Base-by-base conservation (phyloP, 2,329 filamentous ascomycete genomes). In the Hirsutella rhossiliensis region DNA sequence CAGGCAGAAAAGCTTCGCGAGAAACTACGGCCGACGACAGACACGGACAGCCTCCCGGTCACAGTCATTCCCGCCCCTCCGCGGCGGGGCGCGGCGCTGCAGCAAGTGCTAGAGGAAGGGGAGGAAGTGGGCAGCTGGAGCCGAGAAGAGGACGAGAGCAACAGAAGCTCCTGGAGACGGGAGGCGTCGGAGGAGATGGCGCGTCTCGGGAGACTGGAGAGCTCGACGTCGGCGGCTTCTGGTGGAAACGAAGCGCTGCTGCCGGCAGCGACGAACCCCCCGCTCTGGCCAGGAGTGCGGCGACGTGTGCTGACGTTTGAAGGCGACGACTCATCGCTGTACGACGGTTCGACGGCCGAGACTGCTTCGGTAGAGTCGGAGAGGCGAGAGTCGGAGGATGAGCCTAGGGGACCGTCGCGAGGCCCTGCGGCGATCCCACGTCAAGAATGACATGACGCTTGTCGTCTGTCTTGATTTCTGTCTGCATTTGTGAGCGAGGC, bases 61-160 rank as follows among this genome's bases (percentile, higher is more conserved):
- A 76, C 68, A 17, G 70, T 80, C 8, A 80, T 82, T 13, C 78
- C 78, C 3, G 76, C 78, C 1, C 78, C 78, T 17, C 68, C 71
- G 31, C 68, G 78, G n/a, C 65, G 69, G 45, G 75, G 76, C 5
- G 69, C 72, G 0, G 72, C 75, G 40, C 56, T 80, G 4, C 70
- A 72, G n/a, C 68, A 72, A 43, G 64, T 80, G 8, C 58, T 78
- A 2, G 73, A 78, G 46, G 75, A 80, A n/a, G n/a, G n/a, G 47
- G 73, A 77, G 45, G 67, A 59, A 29, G 41, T 41, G 28, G 40
- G 43, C 28, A 43, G 43, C 34, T 4, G 47, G 43, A 11, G 47
- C 43, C 12, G 40, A 45, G 5, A 47, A 45, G 23, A 44, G 45
- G 19, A 36, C 12, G 34, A 36, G 29, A 56, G 52, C 46, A 51